Evolutionary conservation across 805 yeast genomes (phyloP).

Genomic region (Yarrowia osloensis): DNA sequence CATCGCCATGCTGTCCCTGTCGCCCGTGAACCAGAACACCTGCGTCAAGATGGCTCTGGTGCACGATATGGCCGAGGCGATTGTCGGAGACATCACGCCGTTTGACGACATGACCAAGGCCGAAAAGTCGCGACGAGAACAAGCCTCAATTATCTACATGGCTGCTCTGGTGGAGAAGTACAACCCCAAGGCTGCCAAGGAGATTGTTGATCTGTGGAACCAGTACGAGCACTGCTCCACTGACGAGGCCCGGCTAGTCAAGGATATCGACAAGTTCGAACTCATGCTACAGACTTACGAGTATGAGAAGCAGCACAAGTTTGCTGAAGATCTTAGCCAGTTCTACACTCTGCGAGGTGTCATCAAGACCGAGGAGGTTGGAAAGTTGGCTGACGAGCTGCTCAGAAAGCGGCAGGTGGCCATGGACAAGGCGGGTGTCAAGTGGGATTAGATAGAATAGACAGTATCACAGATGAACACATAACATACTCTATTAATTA

Average conservation of each 20-base stretch:
- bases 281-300: constrained; percentile 58
- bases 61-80: constrained; percentile 91
- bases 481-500: background rate
- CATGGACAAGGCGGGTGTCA: constrained; percentile 41
- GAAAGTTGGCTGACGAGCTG: constrained; percentile 64
- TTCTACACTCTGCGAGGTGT: constrained; percentile 63
- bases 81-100: constrained; percentile 95
- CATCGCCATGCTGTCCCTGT: constrained; percentile 65
- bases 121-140: constrained; percentile 85
- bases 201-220: constrained; percentile 72
- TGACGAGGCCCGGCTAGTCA: constrained; percentile 83
- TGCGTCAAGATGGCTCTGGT: constrained; percentile 85
- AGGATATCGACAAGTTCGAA: constrained; percentile 90
- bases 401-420: constrained; percentile 50
- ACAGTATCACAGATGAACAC: background rate
- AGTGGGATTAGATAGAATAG: background rate
- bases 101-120: constrained; percentile 66
- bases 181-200: constrained; percentile 61
- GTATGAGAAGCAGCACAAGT: constrained; percentile 69
- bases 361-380: constrained; percentile 72
- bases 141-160: constrained; percentile 67
- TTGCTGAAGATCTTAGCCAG: constrained; percentile 61
- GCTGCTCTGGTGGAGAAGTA: constrained; percentile 63
- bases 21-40: constrained; percentile 58
- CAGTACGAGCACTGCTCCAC: constrained; percentile 86